Conservation (phyloP, 495 filamentous ascomycete species). For the Neurospora sp. region DNA sequence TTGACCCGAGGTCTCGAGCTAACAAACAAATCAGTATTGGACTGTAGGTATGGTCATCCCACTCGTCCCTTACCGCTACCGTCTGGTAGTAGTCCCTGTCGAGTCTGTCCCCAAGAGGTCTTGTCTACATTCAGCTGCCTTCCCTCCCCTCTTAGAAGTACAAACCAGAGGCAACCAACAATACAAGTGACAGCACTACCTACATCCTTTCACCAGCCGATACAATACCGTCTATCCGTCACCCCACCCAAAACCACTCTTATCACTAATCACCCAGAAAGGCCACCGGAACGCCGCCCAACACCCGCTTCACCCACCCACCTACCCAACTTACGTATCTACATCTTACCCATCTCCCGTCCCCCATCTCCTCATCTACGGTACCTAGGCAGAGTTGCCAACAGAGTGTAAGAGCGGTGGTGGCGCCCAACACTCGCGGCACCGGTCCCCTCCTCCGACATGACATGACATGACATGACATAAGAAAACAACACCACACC, state of each 20-base stretch:
- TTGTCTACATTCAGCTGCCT: background rate
- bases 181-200: background rate
- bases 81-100: background rate
- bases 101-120: background rate
- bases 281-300: background rate
- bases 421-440: background rate
- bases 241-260: background rate
- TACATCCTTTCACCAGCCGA: background rate
- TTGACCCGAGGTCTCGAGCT: too few relatives aligned
- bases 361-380: background rate
- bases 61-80: background rate
- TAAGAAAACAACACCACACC: background rate
- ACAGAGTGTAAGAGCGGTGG: background rate
- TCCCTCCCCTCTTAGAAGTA: background rate
- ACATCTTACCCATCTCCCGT: background rate
- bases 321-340: background rate
- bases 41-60: background rate
- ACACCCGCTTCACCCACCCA: background rate
- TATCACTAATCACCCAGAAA: background rate
- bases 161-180: background rate
- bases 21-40: too few relatives aligned
- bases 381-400: background rate
- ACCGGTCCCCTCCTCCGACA: background rate
- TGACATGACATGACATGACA: background rate
- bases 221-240: background rate